These are phyloP conservation scores for Debaryomycetaceae sp. DNA, from an alignment of 1,139 yeast genomes.

Conservation along the genomic window DNA sequence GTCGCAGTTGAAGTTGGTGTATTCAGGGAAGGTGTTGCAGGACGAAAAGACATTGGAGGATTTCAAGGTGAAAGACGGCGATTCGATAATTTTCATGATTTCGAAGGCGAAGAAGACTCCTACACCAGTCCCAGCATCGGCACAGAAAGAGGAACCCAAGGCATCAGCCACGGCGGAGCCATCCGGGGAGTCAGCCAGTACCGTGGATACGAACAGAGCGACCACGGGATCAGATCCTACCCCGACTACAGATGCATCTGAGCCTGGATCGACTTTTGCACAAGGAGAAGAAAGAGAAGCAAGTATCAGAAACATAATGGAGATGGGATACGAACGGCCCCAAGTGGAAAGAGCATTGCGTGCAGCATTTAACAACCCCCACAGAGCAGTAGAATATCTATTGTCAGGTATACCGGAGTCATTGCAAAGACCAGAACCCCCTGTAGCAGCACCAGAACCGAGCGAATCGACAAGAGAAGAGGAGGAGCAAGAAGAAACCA, in stretches of 20 bases:
- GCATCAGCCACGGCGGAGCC: constrained; percentile 19
- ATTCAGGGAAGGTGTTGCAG: constrained; percentile 85
- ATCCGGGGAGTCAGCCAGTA: constrained; percentile 17
- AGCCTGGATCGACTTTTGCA: constrained; percentile 49
- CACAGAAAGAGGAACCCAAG: constrained; percentile 5
- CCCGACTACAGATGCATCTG: constrained; percentile 19
- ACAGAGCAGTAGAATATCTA: constrained; percentile 94
- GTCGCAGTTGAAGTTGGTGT: constrained; percentile 80
- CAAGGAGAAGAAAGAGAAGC: constrained; percentile 65
- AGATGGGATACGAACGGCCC: constrained; percentile 90
- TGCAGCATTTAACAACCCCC: constrained; percentile 97
- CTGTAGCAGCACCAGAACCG: constrained; percentile 21
- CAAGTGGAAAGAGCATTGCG: constrained; percentile 89
- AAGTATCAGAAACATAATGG: constrained; percentile 78
- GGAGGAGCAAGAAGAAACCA: constrained; percentile 20
- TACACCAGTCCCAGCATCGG: constrained; percentile 14
- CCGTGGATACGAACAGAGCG: constrained; percentile 21
- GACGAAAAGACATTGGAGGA: constrained; percentile 74
- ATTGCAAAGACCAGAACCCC: constrained; percentile 31
- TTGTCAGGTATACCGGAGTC: constrained; percentile 86
- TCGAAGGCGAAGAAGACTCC: constrained; percentile 46
- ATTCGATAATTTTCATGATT: constrained; percentile 89
- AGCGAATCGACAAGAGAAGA: constrained; percentile 16
- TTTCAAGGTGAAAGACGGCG: constrained; percentile 81
- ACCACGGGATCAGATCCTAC: constrained; percentile 20